Evolutionary conservation across 1,139 yeast genomes (phyloP), one percentile per base, ranked within the genome.

Genomic region (Debaryomycetaceae sp.): DNA sequence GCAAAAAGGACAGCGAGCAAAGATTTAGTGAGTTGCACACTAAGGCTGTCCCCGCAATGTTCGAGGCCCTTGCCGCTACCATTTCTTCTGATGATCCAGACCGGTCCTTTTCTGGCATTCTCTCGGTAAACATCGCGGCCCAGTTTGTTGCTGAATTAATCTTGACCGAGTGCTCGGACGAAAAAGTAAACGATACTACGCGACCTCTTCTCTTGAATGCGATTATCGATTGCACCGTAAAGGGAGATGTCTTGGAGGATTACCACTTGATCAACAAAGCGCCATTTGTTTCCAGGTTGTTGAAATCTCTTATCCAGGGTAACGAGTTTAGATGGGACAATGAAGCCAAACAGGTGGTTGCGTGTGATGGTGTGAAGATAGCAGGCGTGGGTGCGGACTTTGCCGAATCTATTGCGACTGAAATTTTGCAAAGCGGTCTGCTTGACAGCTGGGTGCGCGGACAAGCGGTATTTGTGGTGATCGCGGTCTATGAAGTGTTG

Each of bases 231-330:
- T 44, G 49, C 26, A 65, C 73, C 19, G 68, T 79, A 37, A 68
- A 72, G 41, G 90, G 90, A 23, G 83, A 80, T 35, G 67, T 82
- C n/a, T 73, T 70, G 23, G 82, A 76, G 43, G 77, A 70, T 28
- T 58, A 47, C 49, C 90, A 78, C 45, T 63, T 82, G 34, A 64
- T 82, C 34, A 70, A 75, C 44, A 73, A 75, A 47, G 62, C 59
- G 20, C 81, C 93, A 34, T 79, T 79, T 48, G 69, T 83, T 15
- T 70, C 86, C 5, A 77, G 97, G 59, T 62, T 81, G 25, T 59
- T 87, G 40, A 80, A 86, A 53, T 64, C 83, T 3, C 62, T 87
- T 45, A 78, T 85, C 37, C 94, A 85, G 54, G 92, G 94, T 19
- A 53, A 53, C 32, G 68, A 62, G 37, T 62, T 51, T 44, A 58